Base-by-base conservation (phyloP, 805 yeast genomes). In the Debaryomyces hansenii region DNA sequence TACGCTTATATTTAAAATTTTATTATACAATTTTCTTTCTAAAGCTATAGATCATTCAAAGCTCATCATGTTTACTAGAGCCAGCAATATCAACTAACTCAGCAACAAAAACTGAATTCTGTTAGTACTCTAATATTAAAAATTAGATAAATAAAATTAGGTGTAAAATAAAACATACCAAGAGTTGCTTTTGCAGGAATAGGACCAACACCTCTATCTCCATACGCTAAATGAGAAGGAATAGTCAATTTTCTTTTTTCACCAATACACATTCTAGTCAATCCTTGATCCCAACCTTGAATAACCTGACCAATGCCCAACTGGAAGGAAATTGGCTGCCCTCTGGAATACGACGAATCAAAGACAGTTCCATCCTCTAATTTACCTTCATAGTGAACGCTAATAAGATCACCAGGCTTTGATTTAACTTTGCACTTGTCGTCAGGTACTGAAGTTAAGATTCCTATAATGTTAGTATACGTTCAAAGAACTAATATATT, bases 261-360 rank as follows among this genome's bases (percentile, higher is more conserved):
- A 39, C 96, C 96, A 63, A 88, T 72, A 67, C 97, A 90, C 95
- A 87, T 87, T 35, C 61, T 64, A 29, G 58, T 56, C 42, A 90
- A 69, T 36, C 97, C 97, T 66, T 84, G 81, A 52, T 90, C 97
- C 97, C 97, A 90, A 48, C 97, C 97, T 49, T 75, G 60, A 60
- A 90, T 90, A 28, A 90, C 97, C 57, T 79, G 84, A 4, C 95
- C 91, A 20, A 67, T 64, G 36, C 97, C 97, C 44, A 91, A 69
- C n/a, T 67, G 67, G 66, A 90, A 90, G 36, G 75, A 63, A 49
- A 90, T 72, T 39, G 97, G 97, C 38, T 64, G 56, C 11, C 80
- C 82, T 59, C 96, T 78, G 18, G 63, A 60, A 46, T 75, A 67
- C 1, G 96, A 87, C 8, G 88, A 79, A 66, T 90, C 97, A 60